phyloP scores from a whole-genome alignment of 495 filamentous ascomycete genomes.

The Xylaria castorea region DNA sequence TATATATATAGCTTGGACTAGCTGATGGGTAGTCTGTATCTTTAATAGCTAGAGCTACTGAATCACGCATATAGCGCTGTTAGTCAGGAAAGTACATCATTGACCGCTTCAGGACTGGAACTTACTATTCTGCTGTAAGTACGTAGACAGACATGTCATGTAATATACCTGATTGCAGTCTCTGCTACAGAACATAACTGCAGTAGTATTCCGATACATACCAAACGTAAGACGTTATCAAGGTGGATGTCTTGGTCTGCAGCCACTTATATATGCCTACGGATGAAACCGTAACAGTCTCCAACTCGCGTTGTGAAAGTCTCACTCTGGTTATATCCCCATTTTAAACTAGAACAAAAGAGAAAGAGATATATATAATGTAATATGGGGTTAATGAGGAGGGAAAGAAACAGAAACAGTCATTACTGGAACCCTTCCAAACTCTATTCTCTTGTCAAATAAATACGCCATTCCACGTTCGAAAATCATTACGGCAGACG shows the following conservation, averaged over 20 bases:
- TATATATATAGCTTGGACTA: too few relatives aligned
- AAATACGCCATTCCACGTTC: neutral
- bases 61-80: too few relatives aligned
- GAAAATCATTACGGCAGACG: neutral
- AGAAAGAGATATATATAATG: neutral
- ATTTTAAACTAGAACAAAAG: neutral
- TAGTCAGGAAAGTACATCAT: too few relatives aligned
- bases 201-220: too few relatives aligned
- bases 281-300: too few relatives aligned
- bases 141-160: neutral
- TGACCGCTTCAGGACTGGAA: neutral
- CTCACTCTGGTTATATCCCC: neutral
- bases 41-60: too few relatives aligned
- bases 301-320: too few relatives aligned
- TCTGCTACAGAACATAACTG: too few relatives aligned
- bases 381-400: neutral
- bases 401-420: neutral
- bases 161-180: neutral
- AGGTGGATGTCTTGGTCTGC: too few relatives aligned
- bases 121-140: neutral
- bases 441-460: neutral
- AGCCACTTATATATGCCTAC: too few relatives aligned
- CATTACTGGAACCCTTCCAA: neutral
- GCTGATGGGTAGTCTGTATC: too few relatives aligned
- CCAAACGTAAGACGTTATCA: too few relatives aligned